Evolutionary conservation across 2,329 filamentous ascomycete species (phyloP), one percentile per base, ranked within the genome.

Genomic region (Xylogone sp.): DNA sequence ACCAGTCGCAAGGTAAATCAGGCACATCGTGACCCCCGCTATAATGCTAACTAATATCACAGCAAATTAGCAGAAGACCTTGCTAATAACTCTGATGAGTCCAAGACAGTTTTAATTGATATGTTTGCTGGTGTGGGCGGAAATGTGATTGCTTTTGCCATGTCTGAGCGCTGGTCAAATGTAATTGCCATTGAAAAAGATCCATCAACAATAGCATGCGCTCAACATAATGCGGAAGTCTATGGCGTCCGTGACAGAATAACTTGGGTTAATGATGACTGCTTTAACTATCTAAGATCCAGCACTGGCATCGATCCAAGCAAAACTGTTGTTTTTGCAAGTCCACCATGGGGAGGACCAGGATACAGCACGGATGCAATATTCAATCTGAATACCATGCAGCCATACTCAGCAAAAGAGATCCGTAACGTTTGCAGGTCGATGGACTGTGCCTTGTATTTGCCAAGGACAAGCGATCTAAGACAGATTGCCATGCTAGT

Each of bases 101-200:
- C 59, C 20, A 60, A 62, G 53, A 55, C 53, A 39, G 50, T 57
- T 47, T 73, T 99, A 34, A 83, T 99, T 53, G 94, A 99, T 68
- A 82, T 88, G 44, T 99, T 99, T 70, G 89, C 86, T 22, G 94
- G 94, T 43, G 91, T 89, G 1, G 94, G 95, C 34, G 94, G 92
- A 50, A 99, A 99, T 68, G 83, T 87, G 21, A 97, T 99, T 60
- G 90, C 92, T n/a, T 95, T 99, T 61, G 93, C 94, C 18, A 79
- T 85, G 9, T 89, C 86, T 0, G 83, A 79, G 19, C 82, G 84
- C 56, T 99, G 90, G 88, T 81, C 84, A 48, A 85, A 83, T 57
- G 82, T 99, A 57, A 90, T 97, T 65, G 90, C 88, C 42, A 87
- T 99, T 59, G 94, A 99, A 71, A 88, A 86, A 60, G 86, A 97